Base-by-base conservation (phyloP, 139 green algal genomes). In the Volvox africanus region DNA sequence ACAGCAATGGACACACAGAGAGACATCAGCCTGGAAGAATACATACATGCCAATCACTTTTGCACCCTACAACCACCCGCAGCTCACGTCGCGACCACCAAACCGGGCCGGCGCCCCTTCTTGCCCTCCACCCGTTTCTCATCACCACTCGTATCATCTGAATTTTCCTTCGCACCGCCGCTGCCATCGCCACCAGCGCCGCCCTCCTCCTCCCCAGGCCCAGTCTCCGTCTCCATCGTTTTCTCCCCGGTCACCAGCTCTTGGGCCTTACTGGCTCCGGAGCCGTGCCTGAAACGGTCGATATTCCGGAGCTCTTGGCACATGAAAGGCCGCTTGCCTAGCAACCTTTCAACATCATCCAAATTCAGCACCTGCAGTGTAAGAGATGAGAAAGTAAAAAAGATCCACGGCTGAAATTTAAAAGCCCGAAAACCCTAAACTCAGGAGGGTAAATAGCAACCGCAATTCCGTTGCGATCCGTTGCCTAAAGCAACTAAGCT, bases 301-400 rank as follows among this genome's bases (percentile, higher is more conserved):
- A 99, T 99, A 93, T 99, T 99, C 50, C 96, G 96, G 93, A 99
- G 87, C 95, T 98, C 97, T n/a, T 90, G 86, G 37, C 68, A 95
- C 36, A 86, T 71, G 92, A 97, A 99, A n/a, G 98, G 98, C 16
- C 98, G 93, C 86, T 94, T 93, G n/a, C 98, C 98, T 81, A 99
- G 93, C 61, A 99, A 93, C 19, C 90, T 73, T 81, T 98, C 97
- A 28, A 99, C 92, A 28, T 99, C 98, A 73, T 99, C 96, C 75
- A 98, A 82, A 75, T 94, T 94, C 2, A 99, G 91, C 68, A 99
- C 98, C 95, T 99, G 67, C 65, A 73, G 21, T 12, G 21, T 24
- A 73, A 73, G 65, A 28, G 24, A 73, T 26, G 65, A 16, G 21
- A 73, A 24, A 6, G 65, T 28, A 73, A 12, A 14, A 19, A 35